A percentile compares a stretch with the other conserved stretches of the same genome.
Conservation (phyloP, 177 flowering plant genomes). For the Vitis hybrid region DNA sequence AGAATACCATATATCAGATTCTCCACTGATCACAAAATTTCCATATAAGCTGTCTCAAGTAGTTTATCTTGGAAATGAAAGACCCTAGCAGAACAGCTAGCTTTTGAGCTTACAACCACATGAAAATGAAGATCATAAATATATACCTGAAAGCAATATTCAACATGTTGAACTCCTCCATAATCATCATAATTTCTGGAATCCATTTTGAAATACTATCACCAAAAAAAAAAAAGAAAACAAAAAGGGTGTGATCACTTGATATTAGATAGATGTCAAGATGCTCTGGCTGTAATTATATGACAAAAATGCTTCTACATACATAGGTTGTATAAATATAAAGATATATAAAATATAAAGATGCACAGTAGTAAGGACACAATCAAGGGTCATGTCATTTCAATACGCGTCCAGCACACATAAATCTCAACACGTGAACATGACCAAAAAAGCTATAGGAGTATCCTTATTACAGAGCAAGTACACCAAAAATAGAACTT, state of each 20-base stretch:
- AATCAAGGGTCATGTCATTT: no score
- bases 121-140: not conserved
- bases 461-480: no score
- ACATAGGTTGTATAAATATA: not conserved
- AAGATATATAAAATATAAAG: not conserved
- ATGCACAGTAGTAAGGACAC: not conserved
- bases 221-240: not conserved
- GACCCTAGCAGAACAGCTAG: not conserved
- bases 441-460: no score
- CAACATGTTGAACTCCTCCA: conserved; percentile 79
- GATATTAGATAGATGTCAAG: no score
- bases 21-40: conserved; percentile 1
- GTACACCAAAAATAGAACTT: no score
- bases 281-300: no score
- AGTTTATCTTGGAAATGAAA: not conserved
- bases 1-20: not conserved
- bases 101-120: not conserved
- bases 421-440: no score
- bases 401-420: no score
- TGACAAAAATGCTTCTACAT: no score
- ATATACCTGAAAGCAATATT: conserved; percentile 86
- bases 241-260: not conserved
- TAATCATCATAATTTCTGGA: conserved; percentile 53
- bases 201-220: conserved; percentile 90
- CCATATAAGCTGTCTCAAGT: not conserved